Conservation (phyloP, 352 stramenopile genomes). For the Thraustochytrium striatum region DNA sequence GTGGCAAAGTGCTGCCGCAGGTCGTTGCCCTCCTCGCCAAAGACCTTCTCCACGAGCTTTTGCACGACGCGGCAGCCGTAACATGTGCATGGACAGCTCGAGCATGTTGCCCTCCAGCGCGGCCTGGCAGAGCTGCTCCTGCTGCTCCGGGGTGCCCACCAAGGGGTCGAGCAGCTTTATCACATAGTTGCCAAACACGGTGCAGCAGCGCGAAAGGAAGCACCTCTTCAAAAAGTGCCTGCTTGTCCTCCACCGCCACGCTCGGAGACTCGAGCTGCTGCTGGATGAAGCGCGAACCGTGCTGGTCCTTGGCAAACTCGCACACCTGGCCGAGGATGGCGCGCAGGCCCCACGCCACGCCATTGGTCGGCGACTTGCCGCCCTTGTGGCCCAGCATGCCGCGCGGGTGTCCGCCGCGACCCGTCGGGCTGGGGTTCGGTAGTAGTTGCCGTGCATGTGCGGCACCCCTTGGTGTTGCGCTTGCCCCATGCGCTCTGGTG, state of each 20-base stretch:
- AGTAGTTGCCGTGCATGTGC: no score
- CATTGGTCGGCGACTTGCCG: no score
- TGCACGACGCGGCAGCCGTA: constrained; percentile 95
- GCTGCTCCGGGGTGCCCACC: constrained; percentile 76
- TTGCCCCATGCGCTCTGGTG: no score
- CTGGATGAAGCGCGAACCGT: constrained; percentile 81
- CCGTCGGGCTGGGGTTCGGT: no score
- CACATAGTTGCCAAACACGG: constrained; percentile 99
- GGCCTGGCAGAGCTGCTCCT: constrained; percentile 70
- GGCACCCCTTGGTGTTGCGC: no score
- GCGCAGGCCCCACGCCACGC: constrained; percentile 31
- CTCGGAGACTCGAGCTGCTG: constrained; percentile 66
- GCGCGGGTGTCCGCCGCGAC: no score
- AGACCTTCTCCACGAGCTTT: constrained; percentile 74
- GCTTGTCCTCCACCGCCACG: constrained; percentile 64
- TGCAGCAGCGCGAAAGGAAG: constrained; percentile 61
- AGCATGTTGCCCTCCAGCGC: constrained; percentile 88
- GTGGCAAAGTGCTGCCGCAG: constrained; percentile 47
- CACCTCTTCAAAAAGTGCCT: constrained; percentile 71
- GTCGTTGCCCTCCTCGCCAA: constrained; percentile 62
- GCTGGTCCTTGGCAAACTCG: constrained; percentile 79
- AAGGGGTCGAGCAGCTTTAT: constrained; percentile 89
- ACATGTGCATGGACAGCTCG: constrained; percentile 85
- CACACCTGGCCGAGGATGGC: constrained; percentile 56
- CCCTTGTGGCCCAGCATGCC: no score